Evolutionary conservation across 257 asterid genomes (phyloP).

Genomic region (Solanum chaucha): DNA sequence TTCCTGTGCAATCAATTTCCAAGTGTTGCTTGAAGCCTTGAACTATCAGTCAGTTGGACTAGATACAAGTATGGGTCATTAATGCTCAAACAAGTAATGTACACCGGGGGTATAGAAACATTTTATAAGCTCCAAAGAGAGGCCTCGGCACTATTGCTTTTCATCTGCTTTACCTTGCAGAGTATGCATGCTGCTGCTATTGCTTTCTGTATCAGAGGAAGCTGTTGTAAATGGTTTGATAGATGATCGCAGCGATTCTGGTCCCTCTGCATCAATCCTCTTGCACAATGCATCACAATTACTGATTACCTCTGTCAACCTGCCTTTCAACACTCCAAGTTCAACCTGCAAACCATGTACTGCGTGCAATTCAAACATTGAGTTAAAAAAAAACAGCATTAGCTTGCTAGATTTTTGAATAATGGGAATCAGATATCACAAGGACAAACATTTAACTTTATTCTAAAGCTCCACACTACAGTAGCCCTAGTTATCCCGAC

Average conservation of each 20-base stretch:
- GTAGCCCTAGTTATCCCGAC: not conserved
- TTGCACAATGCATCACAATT: conserved; percentile 89
- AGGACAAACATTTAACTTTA: not conserved
- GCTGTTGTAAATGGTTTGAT: conserved; percentile 44
- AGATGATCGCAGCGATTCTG: conserved; percentile 65
- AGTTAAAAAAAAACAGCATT: not conserved
- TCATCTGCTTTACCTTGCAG: not conserved
- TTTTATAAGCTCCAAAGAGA: not conserved
- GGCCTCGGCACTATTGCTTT: not conserved
- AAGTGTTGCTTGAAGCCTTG: not conserved
- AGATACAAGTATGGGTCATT: not conserved
- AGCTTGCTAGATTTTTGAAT: not conserved
- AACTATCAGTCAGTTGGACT: not conserved
- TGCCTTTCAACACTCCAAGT: conserved; percentile 88
- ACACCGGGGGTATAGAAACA: not conserved
- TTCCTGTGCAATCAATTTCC: not conserved
- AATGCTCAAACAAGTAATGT: not conserved
- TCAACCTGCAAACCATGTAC: conserved; percentile 87
- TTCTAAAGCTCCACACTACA: not conserved
- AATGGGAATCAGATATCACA: not conserved
- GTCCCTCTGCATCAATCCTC: conserved; percentile 73
- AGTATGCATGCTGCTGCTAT: not conserved
- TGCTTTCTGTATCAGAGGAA: conserved; percentile 16
- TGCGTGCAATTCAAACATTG: conserved; percentile 21
- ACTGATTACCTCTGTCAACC: conserved; percentile 83